Conservation (phyloP, 495 filamentous ascomycete genomes). For the Annulohypoxylon maeteangense region DNA sequence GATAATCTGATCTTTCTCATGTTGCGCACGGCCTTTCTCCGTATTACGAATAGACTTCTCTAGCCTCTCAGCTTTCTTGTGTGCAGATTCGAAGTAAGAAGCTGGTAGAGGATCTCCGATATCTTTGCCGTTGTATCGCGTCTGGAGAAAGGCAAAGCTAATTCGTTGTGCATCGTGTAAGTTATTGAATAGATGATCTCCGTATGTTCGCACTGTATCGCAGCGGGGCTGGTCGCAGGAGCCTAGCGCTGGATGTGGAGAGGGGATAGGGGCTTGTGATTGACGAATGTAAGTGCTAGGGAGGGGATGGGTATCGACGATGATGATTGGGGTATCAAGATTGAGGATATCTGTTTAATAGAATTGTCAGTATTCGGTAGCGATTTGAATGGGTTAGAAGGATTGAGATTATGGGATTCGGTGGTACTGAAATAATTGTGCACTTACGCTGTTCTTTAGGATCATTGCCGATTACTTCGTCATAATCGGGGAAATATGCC, state of each 20-base stretch:
- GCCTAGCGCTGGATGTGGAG: slow-evolving; percentile 31
- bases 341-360: slow-evolving; percentile 64
- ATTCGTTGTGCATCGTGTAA: slow-evolving; percentile 65
- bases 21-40: slow-evolving; percentile 89
- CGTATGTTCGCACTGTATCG: slow-evolving; percentile 58
- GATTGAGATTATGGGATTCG: neutral
- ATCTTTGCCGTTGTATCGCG: slow-evolving; percentile 51
- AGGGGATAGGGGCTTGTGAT: slow-evolving; percentile 44
- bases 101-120: slow-evolving; percentile 76
- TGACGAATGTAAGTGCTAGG: slow-evolving; percentile 33
- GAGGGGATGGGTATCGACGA: slow-evolving; percentile 58
- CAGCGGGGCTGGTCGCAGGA: slow-evolving; percentile 34
- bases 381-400: slow-evolving; percentile 52
- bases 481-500: slow-evolving; percentile 89
- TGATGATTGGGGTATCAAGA: slow-evolving; percentile 68
- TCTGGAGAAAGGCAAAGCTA: slow-evolving; percentile 65
- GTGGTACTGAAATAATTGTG: slow-evolving; percentile 14
- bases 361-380: slow-evolving; percentile 37
- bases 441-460: slow-evolving; percentile 77
- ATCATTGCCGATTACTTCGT: slow-evolving; percentile 86
- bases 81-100: slow-evolving; percentile 71
- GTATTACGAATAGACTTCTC: slow-evolving; percentile 95
- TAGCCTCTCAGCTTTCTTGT: slow-evolving; percentile 82
- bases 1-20: slow-evolving; percentile 89
- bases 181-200: slow-evolving; percentile 57